phyloP scores from a whole-genome alignment of 2,329 filamentous ascomycete species.

The Celoporthe dispersa region DNA sequence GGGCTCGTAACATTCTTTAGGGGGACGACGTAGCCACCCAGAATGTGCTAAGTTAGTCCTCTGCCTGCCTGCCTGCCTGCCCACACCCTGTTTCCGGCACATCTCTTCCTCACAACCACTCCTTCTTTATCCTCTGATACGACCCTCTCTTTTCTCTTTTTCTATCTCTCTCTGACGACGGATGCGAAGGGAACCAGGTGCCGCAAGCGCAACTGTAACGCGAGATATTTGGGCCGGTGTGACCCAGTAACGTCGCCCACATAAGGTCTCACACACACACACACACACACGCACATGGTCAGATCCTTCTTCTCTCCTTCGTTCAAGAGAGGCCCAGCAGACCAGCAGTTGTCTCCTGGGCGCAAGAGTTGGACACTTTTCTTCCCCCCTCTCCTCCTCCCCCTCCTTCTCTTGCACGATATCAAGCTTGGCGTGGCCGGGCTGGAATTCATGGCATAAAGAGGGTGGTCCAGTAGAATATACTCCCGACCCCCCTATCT shows the following conservation, averaged over 20 bases:
- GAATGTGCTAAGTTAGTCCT: not conserved
- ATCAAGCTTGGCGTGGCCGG: not conserved
- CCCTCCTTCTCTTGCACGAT: not conserved
- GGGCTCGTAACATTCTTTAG: slow-evolving; percentile 7
- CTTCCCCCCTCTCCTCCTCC: not conserved
- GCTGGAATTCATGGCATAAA: not conserved
- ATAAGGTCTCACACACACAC: not conserved
- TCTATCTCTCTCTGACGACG: not conserved
- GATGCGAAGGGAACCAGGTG: not conserved
- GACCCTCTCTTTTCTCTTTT: not conserved
- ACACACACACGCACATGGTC: not conserved
- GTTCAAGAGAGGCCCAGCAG: not conserved
- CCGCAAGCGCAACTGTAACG: slow-evolving; percentile 45
- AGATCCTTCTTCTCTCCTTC: not conserved
- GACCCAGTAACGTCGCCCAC: slow-evolving; percentile 4
- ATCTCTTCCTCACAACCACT: not conserved
- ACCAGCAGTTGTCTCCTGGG: not conserved
- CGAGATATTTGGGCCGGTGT: not conserved
- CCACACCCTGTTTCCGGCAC: slow-evolving; percentile 1
- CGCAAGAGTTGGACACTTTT: not conserved
- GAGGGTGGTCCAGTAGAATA: not conserved
- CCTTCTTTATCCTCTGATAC: not conserved
- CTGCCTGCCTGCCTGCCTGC: too few relatives aligned
- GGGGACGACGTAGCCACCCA: slow-evolving; percentile 4
- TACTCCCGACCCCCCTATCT: not conserved